These are phyloP conservation scores for Boletus rubropictus DNA, from an alignment of 768 basidiomycete genomes.

Conservation along the genomic window DNA sequence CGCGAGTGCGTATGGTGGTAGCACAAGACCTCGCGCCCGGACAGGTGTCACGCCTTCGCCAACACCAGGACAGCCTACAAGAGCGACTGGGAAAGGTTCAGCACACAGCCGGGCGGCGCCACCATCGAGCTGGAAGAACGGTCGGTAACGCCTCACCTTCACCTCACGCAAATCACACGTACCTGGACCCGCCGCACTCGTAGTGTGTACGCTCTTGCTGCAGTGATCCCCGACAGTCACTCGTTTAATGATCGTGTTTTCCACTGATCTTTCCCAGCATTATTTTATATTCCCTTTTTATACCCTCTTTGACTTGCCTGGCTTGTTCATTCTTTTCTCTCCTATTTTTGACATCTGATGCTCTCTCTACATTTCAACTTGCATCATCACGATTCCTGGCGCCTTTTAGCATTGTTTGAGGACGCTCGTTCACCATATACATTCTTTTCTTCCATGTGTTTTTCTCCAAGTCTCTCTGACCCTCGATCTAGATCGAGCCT, in stretches of 20 bases:
- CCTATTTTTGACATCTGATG: not conserved
- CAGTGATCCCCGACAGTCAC: slow-evolving; percentile 1
- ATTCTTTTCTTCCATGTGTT: not conserved
- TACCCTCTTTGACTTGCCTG: slow-evolving; percentile 6
- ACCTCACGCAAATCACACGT: too few relatives aligned
- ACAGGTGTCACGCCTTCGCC: slow-evolving; percentile 27
- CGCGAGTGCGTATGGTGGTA: slow-evolving; percentile 18
- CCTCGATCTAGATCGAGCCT: not conserved
- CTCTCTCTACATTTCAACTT: not conserved
- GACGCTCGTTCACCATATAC: slow-evolving; percentile 4
- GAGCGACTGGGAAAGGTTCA: slow-evolving; percentile 16
- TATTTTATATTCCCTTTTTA: slow-evolving; percentile 6
- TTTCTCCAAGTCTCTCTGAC: too few relatives aligned
- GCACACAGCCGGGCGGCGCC: slow-evolving; percentile 37
- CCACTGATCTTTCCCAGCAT: slow-evolving; percentile 6
- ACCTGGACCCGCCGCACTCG: not conserved
- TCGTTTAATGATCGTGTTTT: slow-evolving; percentile 11
- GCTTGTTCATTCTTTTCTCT: not conserved
- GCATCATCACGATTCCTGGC: not conserved
- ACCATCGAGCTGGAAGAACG: slow-evolving; percentile 58
- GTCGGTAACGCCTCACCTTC: slow-evolving; percentile 9
- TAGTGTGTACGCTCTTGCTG: not conserved
- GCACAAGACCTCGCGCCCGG: slow-evolving; percentile 29
- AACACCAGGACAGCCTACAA: slow-evolving; percentile 9
- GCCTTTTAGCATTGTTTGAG: slow-evolving; percentile 14